These are phyloP conservation scores for Cronartium ribicola DNA, from an alignment of 1,284 basidiomycete genomes.

Conservation along the genomic window DNA sequence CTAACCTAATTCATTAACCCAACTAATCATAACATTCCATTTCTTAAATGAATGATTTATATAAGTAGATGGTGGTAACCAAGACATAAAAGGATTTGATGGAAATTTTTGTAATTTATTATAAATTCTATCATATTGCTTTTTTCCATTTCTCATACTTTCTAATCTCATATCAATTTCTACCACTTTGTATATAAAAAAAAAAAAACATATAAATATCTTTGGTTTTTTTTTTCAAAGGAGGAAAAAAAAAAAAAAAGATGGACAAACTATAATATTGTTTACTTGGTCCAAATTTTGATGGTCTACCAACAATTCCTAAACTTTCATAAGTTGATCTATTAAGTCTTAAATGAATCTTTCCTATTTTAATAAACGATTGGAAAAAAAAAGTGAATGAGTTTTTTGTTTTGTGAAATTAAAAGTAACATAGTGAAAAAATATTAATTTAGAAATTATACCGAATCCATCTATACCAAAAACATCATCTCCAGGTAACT, in stretches of 20 bases:
- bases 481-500: slow-evolving; percentile 13
- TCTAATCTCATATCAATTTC: slow-evolving; percentile 24
- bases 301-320: slow-evolving; percentile 26
- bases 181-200: slow-evolving; percentile 8
- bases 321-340: slow-evolving; percentile 39
- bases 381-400: slow-evolving; percentile 45
- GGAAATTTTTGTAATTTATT: slow-evolving; percentile 11
- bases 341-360: slow-evolving; percentile 47
- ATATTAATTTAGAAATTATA: slow-evolving; percentile 46
- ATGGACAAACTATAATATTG: slow-evolving; percentile 22
- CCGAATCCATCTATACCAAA: slow-evolving; percentile 40
- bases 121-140: slow-evolving; percentile 11
- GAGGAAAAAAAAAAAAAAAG: background rate
- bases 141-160: slow-evolving; percentile 22
- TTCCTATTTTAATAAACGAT: slow-evolving; percentile 46
- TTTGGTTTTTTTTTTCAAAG: background rate
- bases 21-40: slow-evolving; percentile 22
- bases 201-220: background rate
- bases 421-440: slow-evolving; percentile 44
- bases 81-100: too few species aligned
- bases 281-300: slow-evolving; percentile 16
- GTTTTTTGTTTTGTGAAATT: slow-evolving; percentile 43
- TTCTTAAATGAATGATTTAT: background rate
- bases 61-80: too few species aligned
- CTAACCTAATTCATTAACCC: slow-evolving; percentile 19